These are phyloP conservation scores for Pyrus bretschneideri DNA, from an alignment of 306 rosid species.

Conservation along the genomic window DNA sequence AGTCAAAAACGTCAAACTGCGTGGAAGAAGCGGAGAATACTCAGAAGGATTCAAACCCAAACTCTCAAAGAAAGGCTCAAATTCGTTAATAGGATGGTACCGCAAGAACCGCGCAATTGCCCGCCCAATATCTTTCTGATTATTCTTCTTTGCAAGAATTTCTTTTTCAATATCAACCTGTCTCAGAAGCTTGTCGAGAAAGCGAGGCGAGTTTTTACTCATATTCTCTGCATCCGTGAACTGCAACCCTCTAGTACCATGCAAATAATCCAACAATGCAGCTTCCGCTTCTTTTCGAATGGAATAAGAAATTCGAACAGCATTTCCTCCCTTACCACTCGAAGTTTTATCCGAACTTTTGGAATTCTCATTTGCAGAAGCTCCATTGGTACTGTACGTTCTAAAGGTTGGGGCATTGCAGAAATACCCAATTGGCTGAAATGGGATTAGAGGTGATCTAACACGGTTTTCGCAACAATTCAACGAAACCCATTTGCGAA, in stretches of 20 bases:
- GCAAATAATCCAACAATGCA: conserved; percentile 73
- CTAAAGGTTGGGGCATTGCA: conserved; percentile 36
- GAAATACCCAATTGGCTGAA: conserved; percentile 15
- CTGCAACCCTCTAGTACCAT: conserved; percentile 63
- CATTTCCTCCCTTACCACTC: not conserved
- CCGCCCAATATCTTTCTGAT: conserved; percentile 17
- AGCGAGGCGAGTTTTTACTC: conserved; percentile 60
- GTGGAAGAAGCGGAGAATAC: conserved; percentile 50
- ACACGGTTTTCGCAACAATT: conserved; percentile 11
- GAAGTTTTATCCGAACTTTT: not conserved
- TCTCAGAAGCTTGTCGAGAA: conserved; percentile 42
- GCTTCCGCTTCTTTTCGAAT: conserved; percentile 43
- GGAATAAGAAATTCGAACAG: conserved; percentile 4
- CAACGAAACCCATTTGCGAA: conserved; percentile 18
- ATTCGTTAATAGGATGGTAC: conserved; percentile 82
- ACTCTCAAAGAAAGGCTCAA: conserved; percentile 83
- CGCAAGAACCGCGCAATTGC: conserved; percentile 49
- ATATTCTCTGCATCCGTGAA: conserved; percentile 70
- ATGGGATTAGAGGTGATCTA: not conserved
- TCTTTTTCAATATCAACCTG: conserved; percentile 14
- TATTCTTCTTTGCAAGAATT: not conserved
- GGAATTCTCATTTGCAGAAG: not conserved
- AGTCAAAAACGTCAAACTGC: conserved; percentile 41
- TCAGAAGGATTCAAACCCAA: conserved; percentile 63
- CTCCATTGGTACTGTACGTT: conserved; percentile 24